Conservation (phyloP, 306 rosid species). For the Rosa lucieae region DNA sequence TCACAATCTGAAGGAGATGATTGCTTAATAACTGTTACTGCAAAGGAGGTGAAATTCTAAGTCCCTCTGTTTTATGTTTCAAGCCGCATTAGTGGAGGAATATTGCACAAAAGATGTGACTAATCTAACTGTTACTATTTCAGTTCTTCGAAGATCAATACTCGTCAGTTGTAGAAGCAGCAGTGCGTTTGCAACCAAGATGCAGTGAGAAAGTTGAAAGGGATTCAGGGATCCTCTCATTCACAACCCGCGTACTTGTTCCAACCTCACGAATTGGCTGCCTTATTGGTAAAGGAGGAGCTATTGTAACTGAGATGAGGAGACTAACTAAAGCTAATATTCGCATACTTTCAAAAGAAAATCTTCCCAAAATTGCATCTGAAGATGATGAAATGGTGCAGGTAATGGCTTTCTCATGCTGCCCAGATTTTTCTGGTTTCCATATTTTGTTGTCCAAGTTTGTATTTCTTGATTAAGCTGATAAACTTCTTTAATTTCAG, state of each 20-base stretch:
- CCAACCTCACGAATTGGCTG: slow-evolving; percentile 95
- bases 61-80: slow-evolving; percentile 7
- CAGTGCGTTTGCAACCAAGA: slow-evolving; percentile 93
- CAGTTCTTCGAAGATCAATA: slow-evolving; percentile 84
- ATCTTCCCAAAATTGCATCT: slow-evolving; percentile 89
- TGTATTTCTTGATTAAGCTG: background rate
- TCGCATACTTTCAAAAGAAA: slow-evolving; percentile 83
- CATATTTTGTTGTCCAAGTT: slow-evolving; percentile 3
- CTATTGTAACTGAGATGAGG: slow-evolving; percentile 93
- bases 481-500: slow-evolving; percentile 40
- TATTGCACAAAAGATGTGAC: slow-evolving; percentile 23
- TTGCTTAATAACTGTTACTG: slow-evolving; percentile 74
- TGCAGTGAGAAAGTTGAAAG: slow-evolving; percentile 94
- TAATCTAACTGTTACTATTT: slow-evolving; percentile 18
- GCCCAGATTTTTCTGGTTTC: background rate
- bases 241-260: slow-evolving; percentile 88
- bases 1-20: slow-evolving; percentile 85
- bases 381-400: slow-evolving; percentile 99
- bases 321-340: slow-evolving; percentile 89
- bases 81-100: slow-evolving; percentile 2
- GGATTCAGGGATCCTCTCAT: slow-evolving; percentile 93
- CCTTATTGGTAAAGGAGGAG: slow-evolving; percentile 97
- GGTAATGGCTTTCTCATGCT: slow-evolving; percentile 44
- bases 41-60: slow-evolving; percentile 71
- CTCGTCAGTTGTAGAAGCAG: slow-evolving; percentile 88